Evolutionary conservation across 768 basidiomycete genomes (phyloP).

Genomic region (Leccinum subgranulosum): DNA sequence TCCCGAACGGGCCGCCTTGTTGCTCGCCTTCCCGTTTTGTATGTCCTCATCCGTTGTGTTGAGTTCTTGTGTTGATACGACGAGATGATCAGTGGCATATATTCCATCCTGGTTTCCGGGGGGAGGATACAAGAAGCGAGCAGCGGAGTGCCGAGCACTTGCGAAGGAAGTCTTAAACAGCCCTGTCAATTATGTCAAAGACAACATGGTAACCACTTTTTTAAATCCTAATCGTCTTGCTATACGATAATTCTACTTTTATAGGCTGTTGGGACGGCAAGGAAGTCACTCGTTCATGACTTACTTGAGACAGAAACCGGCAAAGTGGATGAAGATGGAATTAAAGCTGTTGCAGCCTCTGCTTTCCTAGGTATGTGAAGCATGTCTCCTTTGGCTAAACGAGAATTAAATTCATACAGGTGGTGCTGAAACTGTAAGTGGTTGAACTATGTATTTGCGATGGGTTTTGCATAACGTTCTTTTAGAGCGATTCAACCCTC

Average conservation of each 20-base stretch:
- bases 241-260: neutral
- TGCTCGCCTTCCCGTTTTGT: constrained; percentile 27
- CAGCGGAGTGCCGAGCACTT: constrained; percentile 16
- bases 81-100: constrained; percentile 14
- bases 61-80: neutral
- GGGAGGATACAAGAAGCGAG: constrained; percentile 21
- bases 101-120: constrained; percentile 36
- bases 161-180: constrained; percentile 20
- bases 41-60: neutral
- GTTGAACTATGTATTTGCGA: neutral
- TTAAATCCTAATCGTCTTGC: neutral
- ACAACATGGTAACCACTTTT: constrained; percentile 18
- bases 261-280: constrained; percentile 20
- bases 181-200: constrained; percentile 21
- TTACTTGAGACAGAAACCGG: constrained; percentile 7
- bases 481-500: constrained; percentile 15
- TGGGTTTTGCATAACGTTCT: neutral
- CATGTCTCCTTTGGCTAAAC: neutral
- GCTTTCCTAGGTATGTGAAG: constrained; percentile 20
- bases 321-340: constrained; percentile 2
- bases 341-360: constrained; percentile 25
- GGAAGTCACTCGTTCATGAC: constrained; percentile 20
- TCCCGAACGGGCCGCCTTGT: constrained; percentile 21
- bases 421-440: constrained; percentile 27
- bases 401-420: constrained; percentile 8